A percentile compares a stretch with the other conserved stretches of the same genome.
Evolutionary conservation across 768 basidiomycete genomes (phyloP).

Genomic region (Lactarius evosmus): DNA sequence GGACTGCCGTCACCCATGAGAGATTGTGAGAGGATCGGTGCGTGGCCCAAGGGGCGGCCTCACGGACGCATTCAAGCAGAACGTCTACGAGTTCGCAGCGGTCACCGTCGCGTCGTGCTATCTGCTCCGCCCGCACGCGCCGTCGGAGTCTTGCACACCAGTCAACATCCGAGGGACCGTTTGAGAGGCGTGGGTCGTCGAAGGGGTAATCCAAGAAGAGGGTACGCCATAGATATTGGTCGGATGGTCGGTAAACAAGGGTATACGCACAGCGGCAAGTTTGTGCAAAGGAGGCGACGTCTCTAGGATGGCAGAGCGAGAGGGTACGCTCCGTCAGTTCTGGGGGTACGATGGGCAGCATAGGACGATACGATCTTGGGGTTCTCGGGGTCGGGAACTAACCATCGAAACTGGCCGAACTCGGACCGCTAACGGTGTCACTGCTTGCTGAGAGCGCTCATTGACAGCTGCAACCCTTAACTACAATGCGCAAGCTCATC

Average conservation of each 20-base stretch:
- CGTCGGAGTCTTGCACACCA: conserved; percentile 24
- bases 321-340: conserved; percentile 63
- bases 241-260: conserved; percentile 48
- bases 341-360: conserved; percentile 41
- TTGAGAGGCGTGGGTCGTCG: conserved; percentile 54
- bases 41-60: conserved; percentile 11
- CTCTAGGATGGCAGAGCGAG: conserved; percentile 50
- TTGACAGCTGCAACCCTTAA: neutral
- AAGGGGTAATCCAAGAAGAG: conserved; percentile 58
- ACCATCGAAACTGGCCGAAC: neutral
- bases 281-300: conserved; percentile 56
- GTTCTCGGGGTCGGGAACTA: neutral
- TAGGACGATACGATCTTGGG: too few relatives aligned
- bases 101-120: conserved; percentile 22
- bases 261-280: conserved; percentile 48
- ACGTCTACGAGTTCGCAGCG: conserved; percentile 18
- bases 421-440: neutral
- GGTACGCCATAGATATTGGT: conserved; percentile 66
- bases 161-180: conserved; percentile 7
- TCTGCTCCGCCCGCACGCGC: conserved; percentile 22
- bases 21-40: conserved; percentile 16
- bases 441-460: neutral
- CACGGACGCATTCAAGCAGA: conserved; percentile 18
- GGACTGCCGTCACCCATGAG: conserved; percentile 4
- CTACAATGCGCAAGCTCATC: conserved; percentile 23